Conservation (phyloP, 2,329 filamentous ascomycete genomes). For the Fusarium abutilonis region DNA sequence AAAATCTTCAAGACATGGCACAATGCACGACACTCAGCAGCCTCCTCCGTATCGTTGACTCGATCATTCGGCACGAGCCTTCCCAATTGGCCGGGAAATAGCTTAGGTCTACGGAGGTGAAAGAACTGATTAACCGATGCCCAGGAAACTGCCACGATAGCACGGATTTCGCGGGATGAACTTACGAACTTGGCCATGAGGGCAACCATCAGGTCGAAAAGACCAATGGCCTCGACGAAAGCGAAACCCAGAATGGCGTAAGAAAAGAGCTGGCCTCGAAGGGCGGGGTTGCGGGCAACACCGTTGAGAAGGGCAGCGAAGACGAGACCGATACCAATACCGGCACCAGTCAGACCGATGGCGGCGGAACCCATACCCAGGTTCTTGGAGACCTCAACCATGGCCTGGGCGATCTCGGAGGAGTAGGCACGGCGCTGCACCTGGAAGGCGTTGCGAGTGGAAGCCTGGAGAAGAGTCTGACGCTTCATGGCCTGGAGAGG, state of each 20-base stretch:
- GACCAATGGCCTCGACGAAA: conserved; percentile 92
- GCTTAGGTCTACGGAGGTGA: conserved; percentile 51
- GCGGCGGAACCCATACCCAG: conserved; percentile 88
- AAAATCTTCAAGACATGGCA: conserved; percentile 44
- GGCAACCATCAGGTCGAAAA: conserved; percentile 91
- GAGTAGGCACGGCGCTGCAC: conserved; percentile 80
- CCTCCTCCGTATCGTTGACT: conserved; percentile 48
- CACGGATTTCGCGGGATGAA: conserved; percentile 43
- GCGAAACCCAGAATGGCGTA: conserved; percentile 96
- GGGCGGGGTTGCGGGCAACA: conserved; percentile 93
- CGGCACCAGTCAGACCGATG: conserved; percentile 90
- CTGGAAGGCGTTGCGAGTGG: conserved; percentile 72
- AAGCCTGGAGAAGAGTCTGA: conserved; percentile 73
- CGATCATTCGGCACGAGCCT: conserved; percentile 52
- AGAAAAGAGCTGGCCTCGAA: conserved; percentile 94
- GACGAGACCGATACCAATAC: conserved; percentile 95
- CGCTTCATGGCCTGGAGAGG: conserved; percentile 81
- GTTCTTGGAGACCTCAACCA: conserved; percentile 92
- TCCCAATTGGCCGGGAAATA: conserved; percentile 48
- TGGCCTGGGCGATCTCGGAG: conserved; percentile 86
- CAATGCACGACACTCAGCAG: conserved; percentile 43
- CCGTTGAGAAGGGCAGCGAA: conserved; percentile 89
- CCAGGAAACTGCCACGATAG: not conserved
- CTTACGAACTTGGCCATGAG: conserved; percentile 91
- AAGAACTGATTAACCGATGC: conserved; percentile 20